These are phyloP conservation scores for Trichoderma polysporum DNA, from an alignment of 2,329 filamentous ascomycete species.

Conservation along the genomic window DNA sequence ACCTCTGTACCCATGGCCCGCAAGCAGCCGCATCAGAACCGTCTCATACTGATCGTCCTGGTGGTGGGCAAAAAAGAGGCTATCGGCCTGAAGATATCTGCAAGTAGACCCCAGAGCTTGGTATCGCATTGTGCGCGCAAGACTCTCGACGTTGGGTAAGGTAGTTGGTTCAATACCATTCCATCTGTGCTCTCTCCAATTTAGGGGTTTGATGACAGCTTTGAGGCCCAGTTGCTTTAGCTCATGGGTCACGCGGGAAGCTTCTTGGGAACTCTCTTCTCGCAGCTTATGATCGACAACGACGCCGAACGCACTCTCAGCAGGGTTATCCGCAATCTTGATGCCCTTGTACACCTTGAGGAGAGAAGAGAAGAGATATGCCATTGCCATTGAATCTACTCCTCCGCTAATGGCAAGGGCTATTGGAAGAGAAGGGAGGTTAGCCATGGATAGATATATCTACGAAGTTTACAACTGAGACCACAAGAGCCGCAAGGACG, in stretches of 20 bases:
- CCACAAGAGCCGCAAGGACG: no score
- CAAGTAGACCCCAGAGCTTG: conserved; percentile 65
- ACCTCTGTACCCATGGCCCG: conserved; percentile 67
- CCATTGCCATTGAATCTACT: conserved; percentile 96
- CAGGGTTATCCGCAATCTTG: conserved; percentile 47
- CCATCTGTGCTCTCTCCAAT: conserved; percentile 49
- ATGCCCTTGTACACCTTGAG: conserved; percentile 35
- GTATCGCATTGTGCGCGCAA: conserved; percentile 74
- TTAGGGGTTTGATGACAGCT: conserved; percentile 29
- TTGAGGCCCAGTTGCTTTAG: conserved; percentile 41
- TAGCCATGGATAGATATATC: neutral
- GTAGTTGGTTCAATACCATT: conserved; percentile 33
- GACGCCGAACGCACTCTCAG: conserved; percentile 43
- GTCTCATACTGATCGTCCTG: conserved; percentile 91
- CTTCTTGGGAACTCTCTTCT: conserved; percentile 52
- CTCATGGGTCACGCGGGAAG: conserved; percentile 43
- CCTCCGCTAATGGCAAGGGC: conserved; percentile 86
- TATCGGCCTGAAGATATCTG: conserved; percentile 47
- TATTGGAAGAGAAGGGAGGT: conserved; percentile 33
- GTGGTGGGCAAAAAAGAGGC: conserved; percentile 81
- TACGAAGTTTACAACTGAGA: neutral
- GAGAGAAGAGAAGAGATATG: conserved; percentile 63
- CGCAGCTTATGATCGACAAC: conserved; percentile 61
- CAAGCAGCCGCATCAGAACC: conserved; percentile 72
- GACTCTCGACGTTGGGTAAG: conserved; percentile 69